Evolutionary conservation across 768 basidiomycete genomes (phyloP), one percentile per base, ranked within the genome.

Genomic region (Dictyophora rubrovolvata): DNA sequence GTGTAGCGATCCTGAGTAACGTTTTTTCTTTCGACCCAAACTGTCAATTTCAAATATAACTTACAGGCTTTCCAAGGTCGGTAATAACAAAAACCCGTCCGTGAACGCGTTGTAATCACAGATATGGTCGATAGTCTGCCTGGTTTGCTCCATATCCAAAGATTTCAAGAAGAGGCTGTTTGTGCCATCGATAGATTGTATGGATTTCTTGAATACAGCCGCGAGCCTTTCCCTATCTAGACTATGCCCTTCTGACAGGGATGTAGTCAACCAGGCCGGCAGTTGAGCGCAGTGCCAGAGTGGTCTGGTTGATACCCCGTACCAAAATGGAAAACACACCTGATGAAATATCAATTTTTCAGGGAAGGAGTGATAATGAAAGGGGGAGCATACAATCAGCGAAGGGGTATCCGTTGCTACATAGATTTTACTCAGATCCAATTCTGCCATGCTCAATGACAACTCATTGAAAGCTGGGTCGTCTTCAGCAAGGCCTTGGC

Each of bases 1-100:
- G 61, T 12, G 71, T 73, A 22, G 69, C 70, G 16, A 70, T 54
- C 42, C 69, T 72, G 52, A 16, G 35, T 20, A 52, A 53, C 18
- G 4, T 21, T 33, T n/a, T n/a, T 1, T 23, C 18, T 33, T 16
- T 20, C 18, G 8, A 20, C 28, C 9, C 20, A 9, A 11, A 16
- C 12, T 17, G 2, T n/a, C 17, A 52, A 21, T 36, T 42, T 5
- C 20, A 21, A 48, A 47, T 52, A 8, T 18, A 20, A n/a, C 70
- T 60, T 42, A 72, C 71, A 72, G 68, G 65, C 70, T 71, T 61
- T 73, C 67, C 23, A 72, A 65, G 12, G 71, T 69, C 9, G 72
- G 70, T 21, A 71, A 58, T 8, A 73, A 55, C 14, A 73, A 63
- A 61, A 72, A 73, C 28, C 69, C 70, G 50, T 73, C 70, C 10